Evolutionary conservation across 2,329 filamentous ascomycete genomes (phyloP), one percentile per base, ranked within the genome.

Genomic region (Fusarium brachygibbosum): DNA sequence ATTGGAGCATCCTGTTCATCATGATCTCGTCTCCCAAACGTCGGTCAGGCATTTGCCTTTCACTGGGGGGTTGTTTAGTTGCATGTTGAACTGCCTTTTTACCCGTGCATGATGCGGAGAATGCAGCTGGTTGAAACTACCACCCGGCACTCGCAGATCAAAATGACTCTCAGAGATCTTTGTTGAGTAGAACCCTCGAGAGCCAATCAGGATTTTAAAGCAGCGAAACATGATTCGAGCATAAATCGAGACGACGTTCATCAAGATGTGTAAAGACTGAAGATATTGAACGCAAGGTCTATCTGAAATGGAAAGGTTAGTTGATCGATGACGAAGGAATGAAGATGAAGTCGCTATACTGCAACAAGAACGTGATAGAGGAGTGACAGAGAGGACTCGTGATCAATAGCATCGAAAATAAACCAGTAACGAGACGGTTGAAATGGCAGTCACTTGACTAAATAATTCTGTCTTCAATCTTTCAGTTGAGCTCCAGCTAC

Each of bases 371-470:
- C n/a, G 29, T 16, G 19, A 21, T 17, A 5, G 48, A 29, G 23
- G 6, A n/a, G n/a, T n/a, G n/a, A n/a, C 6, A 28, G 21, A 37
- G 12, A 50, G 17, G 9, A 21, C 48, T 51, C 34, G 34, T 51
- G 48, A 51, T 51, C 23, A 28, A 19, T 11, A 2, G 1, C 1
- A 2, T 28, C 17, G 9, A 19, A 25, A 50, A 16, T 8, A 48
- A 23, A 5, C 6, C 10, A 34, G n/a, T 32, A 32, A 21, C 6
- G 13, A n/a, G 3, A 34, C 11, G 9, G 4, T 0, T 12, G 6
- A 4, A 12, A 12, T 12, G 10, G 5, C 3, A 5, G 3, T 4
- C 8, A 11, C 1, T 17, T 12, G 9, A 6, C 3, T 25, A 14
- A 25, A 10, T 25, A 14, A 29, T 38, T 50, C 4, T 50, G 10